Base-by-base conservation (phyloP, 2,329 filamentous ascomycete genomes). In the Aspergillus amoenus region DNA sequence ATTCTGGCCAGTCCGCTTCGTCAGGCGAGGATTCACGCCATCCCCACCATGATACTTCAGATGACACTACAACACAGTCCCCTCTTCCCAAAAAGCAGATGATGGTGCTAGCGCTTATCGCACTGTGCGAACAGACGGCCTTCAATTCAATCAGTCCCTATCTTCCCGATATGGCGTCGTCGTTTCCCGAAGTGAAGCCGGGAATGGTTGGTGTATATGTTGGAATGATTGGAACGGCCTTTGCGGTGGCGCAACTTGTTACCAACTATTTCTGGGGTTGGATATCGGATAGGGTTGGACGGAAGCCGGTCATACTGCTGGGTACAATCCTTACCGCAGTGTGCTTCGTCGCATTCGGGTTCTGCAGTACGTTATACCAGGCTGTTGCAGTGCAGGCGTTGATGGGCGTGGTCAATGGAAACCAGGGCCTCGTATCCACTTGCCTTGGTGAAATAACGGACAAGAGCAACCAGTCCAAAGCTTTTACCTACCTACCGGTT, bases 111-210 rank as follows among this genome's bases (percentile, higher is more conserved):
- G 93, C 93, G 1, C 78, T 97, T 63, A 90, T 99, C 59, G 93
- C 93, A 6, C 82, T 99, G 21, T 89, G 90, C 53, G 94, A 99
- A 72, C 94, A 99, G 79, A 97, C 93, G 0, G 94, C 94, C 0
- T 83, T 99, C 70, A 99, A 99, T 74, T 96, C 92, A 21, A 97
- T 99, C 68, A 90, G 89, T 11, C 94, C 94, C 1, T 99, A 99
- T 73, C 84, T 99, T 2, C 94, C 94, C 0, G 85, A 92, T 66
- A 97, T 99, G 93, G 88, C 93, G 1, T 84, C 86, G 21, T 87
- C 86, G 1, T 97, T 97, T 71, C 89, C 91, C 1, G 90, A 90
- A 60, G 88, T 97, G 18, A 83, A 88, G 18, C 76, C 82, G 2
- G 81, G 80, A 5, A 80, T 92, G 66, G 88, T 89, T 32, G 94